Base-by-base conservation (phyloP, 768 basidiomycete genomes). In the Mycena filopes region DNA sequence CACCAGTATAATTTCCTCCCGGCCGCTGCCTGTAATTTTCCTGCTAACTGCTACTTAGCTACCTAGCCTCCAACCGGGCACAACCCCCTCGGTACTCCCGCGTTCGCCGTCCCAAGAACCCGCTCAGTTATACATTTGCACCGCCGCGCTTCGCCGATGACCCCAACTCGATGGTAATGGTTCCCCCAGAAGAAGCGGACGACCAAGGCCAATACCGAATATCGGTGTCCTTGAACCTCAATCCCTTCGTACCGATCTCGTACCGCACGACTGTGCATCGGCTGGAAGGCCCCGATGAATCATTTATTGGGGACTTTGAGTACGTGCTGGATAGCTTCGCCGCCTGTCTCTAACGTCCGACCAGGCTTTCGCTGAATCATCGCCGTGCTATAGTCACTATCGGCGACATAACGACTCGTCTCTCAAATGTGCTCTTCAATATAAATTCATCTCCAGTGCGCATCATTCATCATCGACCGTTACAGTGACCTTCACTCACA, bases 181-280 rank as follows among this genome's bases (percentile, higher is more conserved):
- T 65, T 10, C 68, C 68, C 11, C 68, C 68, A n/a, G 41, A 51
- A 28, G 55, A 66, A 3, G 48, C 64, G 47, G 68, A 66, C 31
- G 68, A 69, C 55, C 64, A 66, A 40, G 64, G 55, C 12, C 60
- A 62, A 18, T 84, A 83, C 59, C 77, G 78, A n/a, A 79, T 85
- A 36, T 74, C 79, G 7, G 80, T 81, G 1, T 70, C 76, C 6
- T 74, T 85, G 31, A 81, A 84, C 60, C 75, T 84, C 20, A 81
- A 82, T 60, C 84, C 83, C 3, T 82, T 84, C 54, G 73, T 81
- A 1, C 83, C 83, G 12, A 69, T 84, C 3, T 82, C 81, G 2
- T 82, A 82, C 60, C 70, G 80, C 16, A 85, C 84, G 2, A 75
- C 75, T 20, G 73, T 85, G 4, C 70, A 72, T 41, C 70, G 79